These are phyloP conservation scores for Inonotus hispidus DNA, from an alignment of 1,284 basidiomycete genomes.

Conservation along the genomic window DNA sequence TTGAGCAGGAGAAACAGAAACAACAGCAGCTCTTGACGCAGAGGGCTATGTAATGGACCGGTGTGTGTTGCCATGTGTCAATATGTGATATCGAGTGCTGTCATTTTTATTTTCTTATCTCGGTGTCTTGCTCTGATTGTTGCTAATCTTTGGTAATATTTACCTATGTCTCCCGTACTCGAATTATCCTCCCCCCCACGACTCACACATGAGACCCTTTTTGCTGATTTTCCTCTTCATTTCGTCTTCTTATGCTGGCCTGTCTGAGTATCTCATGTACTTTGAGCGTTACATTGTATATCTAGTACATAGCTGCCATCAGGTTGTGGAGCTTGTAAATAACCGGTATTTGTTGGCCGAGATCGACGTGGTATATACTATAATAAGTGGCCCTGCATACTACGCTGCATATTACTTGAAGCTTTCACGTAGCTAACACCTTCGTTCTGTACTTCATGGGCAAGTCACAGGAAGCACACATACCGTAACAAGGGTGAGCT, in stretches of 20 bases:
- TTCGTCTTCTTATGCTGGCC: not conserved
- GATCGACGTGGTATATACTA: not conserved
- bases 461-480: not conserved
- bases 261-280: not conserved
- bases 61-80: not conserved
- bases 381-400: not conserved
- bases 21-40: conserved; percentile 42
- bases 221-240: not conserved
- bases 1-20: conserved; percentile 87
- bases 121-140: conserved; percentile 3
- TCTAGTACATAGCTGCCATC: conserved; percentile 10
- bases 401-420: not conserved
- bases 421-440: not conserved
- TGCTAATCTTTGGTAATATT: conserved; percentile 1
- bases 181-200: not conserved
- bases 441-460: not conserved
- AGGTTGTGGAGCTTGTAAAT: conserved; percentile 8
- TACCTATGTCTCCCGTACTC: not conserved
- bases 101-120: not conserved
- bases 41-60: not conserved
- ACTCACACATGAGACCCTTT: not conserved
- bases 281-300: conserved; percentile 15
- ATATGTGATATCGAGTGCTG: not conserved
- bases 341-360: too few relatives aligned
- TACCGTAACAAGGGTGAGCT: not conserved